phyloP scores from a whole-genome alignment of 805 yeast species.

The Wickerhamiella azymoides region DNA sequence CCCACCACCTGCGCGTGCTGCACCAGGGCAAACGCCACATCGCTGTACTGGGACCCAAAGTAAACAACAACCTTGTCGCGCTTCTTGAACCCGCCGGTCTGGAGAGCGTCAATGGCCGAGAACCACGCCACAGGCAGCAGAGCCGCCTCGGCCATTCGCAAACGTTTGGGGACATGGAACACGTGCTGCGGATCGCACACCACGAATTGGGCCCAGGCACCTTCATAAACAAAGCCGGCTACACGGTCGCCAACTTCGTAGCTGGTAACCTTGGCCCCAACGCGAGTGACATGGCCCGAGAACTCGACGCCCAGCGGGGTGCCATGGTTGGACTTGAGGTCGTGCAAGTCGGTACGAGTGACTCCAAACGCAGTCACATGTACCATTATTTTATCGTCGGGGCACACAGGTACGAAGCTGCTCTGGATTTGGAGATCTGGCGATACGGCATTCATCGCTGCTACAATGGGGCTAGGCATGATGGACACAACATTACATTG shows the following conservation, averaged over 20 bases:
- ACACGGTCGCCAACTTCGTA: constrained; percentile 26
- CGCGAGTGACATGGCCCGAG: constrained; percentile 22
- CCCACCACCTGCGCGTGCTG: constrained; percentile 28
- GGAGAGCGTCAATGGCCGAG: constrained; percentile 26
- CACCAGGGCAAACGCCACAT: constrained; percentile 26
- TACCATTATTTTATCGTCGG: constrained; percentile 20
- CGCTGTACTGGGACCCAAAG: constrained; percentile 23
- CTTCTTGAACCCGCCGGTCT: constrained; percentile 21
- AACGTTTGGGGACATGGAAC: constrained; percentile 17
- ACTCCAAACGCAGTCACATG: constrained; percentile 25
- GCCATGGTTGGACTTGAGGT: constrained; percentile 17
- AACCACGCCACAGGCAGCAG: constrained; percentile 28
- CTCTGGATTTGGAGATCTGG: background rate
- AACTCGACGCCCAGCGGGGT: constrained; percentile 32
- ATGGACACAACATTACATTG: background rate
- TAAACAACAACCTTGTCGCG: constrained; percentile 24
- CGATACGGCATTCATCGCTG: background rate
- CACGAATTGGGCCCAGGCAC: constrained; percentile 28
- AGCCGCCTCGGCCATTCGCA: constrained; percentile 22
- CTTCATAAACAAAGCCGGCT: constrained; percentile 27
- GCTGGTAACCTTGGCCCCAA: constrained; percentile 9
- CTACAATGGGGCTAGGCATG: background rate
- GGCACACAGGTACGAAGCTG: background rate
- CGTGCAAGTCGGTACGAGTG: constrained; percentile 25
- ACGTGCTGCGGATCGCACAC: constrained; percentile 20